Percentiles rank a stretch among this genome's conserved stretches.
Evolutionary conservation across 1,139 yeast genomes (phyloP).

Genomic region (Pichia terricola): DNA sequence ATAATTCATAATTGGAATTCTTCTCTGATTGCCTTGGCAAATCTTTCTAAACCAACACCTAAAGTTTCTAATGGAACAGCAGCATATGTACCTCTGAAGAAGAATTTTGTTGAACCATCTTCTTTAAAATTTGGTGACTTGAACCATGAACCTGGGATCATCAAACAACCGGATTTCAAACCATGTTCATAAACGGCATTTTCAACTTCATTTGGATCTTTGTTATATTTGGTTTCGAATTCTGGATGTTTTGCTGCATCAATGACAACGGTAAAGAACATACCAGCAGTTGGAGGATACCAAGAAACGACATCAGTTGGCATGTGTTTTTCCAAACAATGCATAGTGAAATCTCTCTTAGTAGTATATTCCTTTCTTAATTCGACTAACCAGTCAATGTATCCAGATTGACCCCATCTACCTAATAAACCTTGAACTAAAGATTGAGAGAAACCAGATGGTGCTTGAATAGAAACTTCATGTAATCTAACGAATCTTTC

Average conservation of each 20-base stretch:
- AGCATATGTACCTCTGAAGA: conserved; percentile 88
- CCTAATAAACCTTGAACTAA: conserved; percentile 45
- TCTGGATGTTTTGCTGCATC: conserved; percentile 78
- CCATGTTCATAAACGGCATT: conserved; percentile 53
- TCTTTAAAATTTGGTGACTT: conserved; percentile 35
- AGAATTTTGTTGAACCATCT: conserved; percentile 35
- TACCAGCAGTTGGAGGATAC: conserved; percentile 82
- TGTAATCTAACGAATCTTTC: conserved; percentile 66
- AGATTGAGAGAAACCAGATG: conserved; percentile 76
- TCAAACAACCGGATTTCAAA: conserved; percentile 55
- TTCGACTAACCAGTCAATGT: conserved; percentile 82
- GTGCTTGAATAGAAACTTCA: conserved; percentile 75
- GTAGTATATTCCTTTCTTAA: conserved; percentile 73
- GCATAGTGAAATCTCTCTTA: conserved; percentile 71
- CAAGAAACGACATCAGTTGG: conserved; percentile 48
- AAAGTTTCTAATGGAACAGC: conserved; percentile 63
- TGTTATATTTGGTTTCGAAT: conserved; percentile 39
- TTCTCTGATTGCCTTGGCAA: conserved; percentile 44
- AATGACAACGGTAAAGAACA: conserved; percentile 75
- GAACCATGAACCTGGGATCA: conserved; percentile 93
- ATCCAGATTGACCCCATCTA: conserved; percentile 69
- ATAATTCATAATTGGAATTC: conserved; percentile 22
- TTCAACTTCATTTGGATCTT: conserved; percentile 58
- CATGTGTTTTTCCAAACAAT: conserved; percentile 50
- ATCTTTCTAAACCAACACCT: conserved; percentile 50